These are phyloP conservation scores for Oryza meyeriana DNA, from an alignment of 176 grass and related monocot genomes.

Conservation along the genomic window DNA sequence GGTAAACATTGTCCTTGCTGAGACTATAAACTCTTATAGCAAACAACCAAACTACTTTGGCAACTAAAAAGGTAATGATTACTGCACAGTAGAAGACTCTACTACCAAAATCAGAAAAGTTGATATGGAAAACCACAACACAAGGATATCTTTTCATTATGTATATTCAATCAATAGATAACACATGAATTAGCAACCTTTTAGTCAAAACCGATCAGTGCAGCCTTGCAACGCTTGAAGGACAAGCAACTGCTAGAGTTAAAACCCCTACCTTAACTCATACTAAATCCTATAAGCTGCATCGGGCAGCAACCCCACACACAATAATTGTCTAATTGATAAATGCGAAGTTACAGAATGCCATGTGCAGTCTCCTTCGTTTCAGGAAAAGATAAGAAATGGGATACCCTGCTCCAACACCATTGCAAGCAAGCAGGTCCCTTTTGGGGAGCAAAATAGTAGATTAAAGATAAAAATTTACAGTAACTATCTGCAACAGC, in stretches of 20 bases:
- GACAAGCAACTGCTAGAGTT: background rate
- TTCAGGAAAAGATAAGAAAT: background rate
- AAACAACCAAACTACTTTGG: background rate
- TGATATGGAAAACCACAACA: background rate
- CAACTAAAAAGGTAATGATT: background rate
- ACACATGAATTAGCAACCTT: background rate
- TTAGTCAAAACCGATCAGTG: background rate
- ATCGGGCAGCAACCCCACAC: background rate
- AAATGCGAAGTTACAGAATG: background rate
- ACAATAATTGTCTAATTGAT: background rate
- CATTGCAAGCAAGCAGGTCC: background rate
- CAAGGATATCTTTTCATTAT: background rate
- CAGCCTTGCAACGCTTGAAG: background rate
- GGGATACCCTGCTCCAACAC: background rate
- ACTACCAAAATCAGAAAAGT: background rate
- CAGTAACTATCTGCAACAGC: background rate
- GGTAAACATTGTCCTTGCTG: background rate
- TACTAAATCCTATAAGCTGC: background rate
- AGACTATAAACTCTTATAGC: background rate
- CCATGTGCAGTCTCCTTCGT: background rate
- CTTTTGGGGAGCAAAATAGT: background rate
- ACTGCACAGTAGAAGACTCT: background rate
- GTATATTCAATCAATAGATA: background rate
- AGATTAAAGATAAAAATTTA: background rate
- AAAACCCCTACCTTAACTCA: background rate